These are phyloP conservation scores for Kodamaea suecica DNA, from an alignment of 1,139 yeast species.

Conservation along the genomic window DNA sequence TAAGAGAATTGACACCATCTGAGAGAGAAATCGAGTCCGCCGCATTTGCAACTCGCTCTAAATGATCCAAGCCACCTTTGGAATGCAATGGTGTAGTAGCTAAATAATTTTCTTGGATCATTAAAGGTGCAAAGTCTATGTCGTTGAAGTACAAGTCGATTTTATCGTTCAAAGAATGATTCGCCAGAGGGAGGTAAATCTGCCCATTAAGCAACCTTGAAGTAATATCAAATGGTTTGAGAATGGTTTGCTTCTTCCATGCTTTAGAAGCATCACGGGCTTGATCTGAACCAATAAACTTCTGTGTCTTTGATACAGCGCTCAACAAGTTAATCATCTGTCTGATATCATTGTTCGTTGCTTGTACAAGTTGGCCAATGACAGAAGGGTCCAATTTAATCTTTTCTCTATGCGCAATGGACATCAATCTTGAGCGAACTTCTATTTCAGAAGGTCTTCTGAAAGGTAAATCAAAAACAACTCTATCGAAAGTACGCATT, in stretches of 20 bases:
- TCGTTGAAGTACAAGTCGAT: conserved; percentile 91
- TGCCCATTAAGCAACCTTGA: conserved; percentile 66
- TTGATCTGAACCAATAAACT: conserved; percentile 51
- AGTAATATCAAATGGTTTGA: conserved; percentile 90
- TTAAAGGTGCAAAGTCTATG: conserved; percentile 89
- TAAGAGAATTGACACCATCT: conserved; percentile 74
- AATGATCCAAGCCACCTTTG: conserved; percentile 39
- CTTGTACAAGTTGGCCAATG: conserved; percentile 78
- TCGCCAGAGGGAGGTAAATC: conserved; percentile 52
- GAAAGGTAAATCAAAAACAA: conserved; percentile 79
- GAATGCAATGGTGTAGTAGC: conserved; percentile 55
- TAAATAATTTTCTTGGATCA: conserved; percentile 93
- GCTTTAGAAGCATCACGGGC: conserved; percentile 54
- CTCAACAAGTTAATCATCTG: conserved; percentile 89
- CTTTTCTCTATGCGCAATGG: conserved; percentile 84
- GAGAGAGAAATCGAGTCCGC: conserved; percentile 82
- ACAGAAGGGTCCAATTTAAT: conserved; percentile 76
- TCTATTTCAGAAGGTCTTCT: conserved; percentile 84
- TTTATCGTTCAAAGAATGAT: conserved; percentile 69
- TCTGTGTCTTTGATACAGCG: conserved; percentile 74
- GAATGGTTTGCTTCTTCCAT: conserved; percentile 88
- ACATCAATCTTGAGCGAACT: conserved; percentile 79
- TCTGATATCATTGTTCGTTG: conserved; percentile 88
- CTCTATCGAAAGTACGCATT: conserved; percentile 92
- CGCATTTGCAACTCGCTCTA: conserved; percentile 69